Evolutionary conservation across 2,329 filamentous ascomycete species (phyloP).

Genomic region (Fusarium mundagurra): DNA sequence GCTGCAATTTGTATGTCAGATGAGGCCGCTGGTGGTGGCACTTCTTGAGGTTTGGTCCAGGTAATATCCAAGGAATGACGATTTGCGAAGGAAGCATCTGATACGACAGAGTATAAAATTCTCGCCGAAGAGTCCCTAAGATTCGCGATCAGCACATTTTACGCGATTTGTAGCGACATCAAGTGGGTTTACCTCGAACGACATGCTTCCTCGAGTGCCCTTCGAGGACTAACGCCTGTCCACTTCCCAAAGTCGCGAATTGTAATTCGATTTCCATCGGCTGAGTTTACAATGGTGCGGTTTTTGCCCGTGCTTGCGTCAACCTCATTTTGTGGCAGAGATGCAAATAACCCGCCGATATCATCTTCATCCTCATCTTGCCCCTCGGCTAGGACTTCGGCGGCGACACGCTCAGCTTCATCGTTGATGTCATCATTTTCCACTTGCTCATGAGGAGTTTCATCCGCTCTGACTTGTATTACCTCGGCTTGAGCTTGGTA

Average conservation of each 20-base stretch:
- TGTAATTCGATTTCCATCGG: constrained; percentile 64
- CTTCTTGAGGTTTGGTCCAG: constrained; percentile 80
- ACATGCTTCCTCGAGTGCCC: constrained; percentile 87
- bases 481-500: constrained; percentile 37
- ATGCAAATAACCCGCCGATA: constrained; percentile 63
- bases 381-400: constrained; percentile 66
- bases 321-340: constrained; percentile 68
- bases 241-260: constrained; percentile 88
- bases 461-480: constrained; percentile 34
- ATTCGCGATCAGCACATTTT: constrained; percentile 1
- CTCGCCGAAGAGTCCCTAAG: constrained; percentile 74
- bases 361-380: constrained; percentile 61
- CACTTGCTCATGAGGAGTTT: constrained; percentile 38
- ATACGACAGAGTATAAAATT: constrained; percentile 75
- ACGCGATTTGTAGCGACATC: not conserved
- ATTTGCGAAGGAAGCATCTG: constrained; percentile 77
- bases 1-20: constrained; percentile 57
- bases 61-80: constrained; percentile 77
- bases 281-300: constrained; percentile 62
- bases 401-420: constrained; percentile 68
- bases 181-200: constrained; percentile 69
- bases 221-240: constrained; percentile 78
- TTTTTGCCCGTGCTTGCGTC: constrained; percentile 68
- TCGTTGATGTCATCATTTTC: constrained; percentile 59
- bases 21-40: constrained; percentile 47